Evolutionary conservation across 2,329 filamentous ascomycete genomes (phyloP).

Genomic region (Calonectria hawksworthii): DNA sequence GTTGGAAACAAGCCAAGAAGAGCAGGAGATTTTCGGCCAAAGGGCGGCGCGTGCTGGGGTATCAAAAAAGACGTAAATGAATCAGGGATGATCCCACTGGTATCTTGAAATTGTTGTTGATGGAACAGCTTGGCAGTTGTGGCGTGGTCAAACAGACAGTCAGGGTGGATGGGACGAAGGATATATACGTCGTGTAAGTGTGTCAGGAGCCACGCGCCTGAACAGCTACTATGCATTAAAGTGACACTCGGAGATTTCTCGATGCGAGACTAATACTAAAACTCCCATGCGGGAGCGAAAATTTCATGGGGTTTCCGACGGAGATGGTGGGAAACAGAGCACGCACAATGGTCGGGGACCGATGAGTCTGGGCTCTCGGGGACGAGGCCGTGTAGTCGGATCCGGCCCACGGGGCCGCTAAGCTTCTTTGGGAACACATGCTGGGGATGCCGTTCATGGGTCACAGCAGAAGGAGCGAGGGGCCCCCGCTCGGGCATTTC

Average conservation of each 20-base stretch:
- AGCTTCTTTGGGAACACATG: slow-evolving; percentile 30
- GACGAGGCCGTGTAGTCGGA: slow-evolving; percentile 33
- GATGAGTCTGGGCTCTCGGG: slow-evolving; percentile 23
- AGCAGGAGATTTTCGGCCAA: background rate
- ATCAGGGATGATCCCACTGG: background rate
- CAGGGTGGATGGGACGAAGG: background rate
- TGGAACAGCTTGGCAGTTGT: background rate
- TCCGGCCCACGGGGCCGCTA: slow-evolving; percentile 38
- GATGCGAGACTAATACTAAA: background rate
- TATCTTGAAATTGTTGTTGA: background rate
- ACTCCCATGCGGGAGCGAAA: background rate
- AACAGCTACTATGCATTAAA: background rate
- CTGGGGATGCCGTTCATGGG: slow-evolving; percentile 4
- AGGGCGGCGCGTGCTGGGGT: background rate
- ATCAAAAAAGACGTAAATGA: background rate
- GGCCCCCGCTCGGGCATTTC: slow-evolving; percentile 22
- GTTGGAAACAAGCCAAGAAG: background rate
- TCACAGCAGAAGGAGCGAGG: slow-evolving; percentile 9
- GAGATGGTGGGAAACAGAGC: background rate
- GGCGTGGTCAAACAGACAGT: background rate
- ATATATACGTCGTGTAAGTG: slow-evolving; percentile 7
- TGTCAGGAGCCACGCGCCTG: background rate
- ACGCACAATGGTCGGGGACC: background rate
- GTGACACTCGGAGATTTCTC: background rate
- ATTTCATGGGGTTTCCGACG: background rate